phyloP scores from a whole-genome alignment of 352 stramenopile species.

The Phytophthora europaea region DNA sequence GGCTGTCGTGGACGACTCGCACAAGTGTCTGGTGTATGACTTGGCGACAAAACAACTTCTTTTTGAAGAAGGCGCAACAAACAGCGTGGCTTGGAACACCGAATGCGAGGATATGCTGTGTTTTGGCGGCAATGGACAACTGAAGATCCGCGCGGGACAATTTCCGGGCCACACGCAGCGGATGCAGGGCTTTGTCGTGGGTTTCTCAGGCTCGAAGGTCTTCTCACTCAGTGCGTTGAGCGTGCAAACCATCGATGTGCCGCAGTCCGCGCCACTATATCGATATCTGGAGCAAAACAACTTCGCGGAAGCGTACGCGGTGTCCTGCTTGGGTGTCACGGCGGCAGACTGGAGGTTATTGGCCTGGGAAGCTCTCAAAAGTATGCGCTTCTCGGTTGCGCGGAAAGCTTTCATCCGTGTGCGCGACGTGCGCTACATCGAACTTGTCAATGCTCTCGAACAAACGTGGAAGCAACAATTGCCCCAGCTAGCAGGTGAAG shows the following conservation, averaged over 20 bases:
- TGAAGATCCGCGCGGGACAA: slow-evolving; percentile 93
- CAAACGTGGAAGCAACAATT: slow-evolving; percentile 75
- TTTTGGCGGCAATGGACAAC: slow-evolving; percentile 88
- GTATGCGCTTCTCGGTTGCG: slow-evolving; percentile 84
- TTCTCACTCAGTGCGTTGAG: slow-evolving; percentile 91
- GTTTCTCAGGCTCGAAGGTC: slow-evolving; percentile 93
- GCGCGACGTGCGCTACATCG: slow-evolving; percentile 92
- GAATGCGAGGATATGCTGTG: slow-evolving; percentile 96
- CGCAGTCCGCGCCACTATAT: slow-evolving; percentile 90
- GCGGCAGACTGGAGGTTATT: slow-evolving; percentile 92
- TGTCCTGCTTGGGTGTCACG: slow-evolving; percentile 96
- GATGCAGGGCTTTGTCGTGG: slow-evolving; percentile 94
- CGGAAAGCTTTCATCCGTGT: slow-evolving; percentile 92
- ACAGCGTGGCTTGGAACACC: slow-evolving; percentile 95
- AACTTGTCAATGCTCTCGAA: slow-evolving; percentile 91
- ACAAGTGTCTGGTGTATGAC: slow-evolving; percentile 93
- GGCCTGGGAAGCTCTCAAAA: slow-evolving; percentile 88
- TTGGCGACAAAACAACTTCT: slow-evolving; percentile 91
- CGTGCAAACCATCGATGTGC: slow-evolving; percentile 93
- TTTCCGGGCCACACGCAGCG: slow-evolving; percentile 92
- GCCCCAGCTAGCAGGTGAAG: slow-evolving; percentile 33
- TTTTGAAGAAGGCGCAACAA: slow-evolving; percentile 88
- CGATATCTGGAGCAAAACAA: slow-evolving; percentile 92
- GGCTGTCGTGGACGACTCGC: slow-evolving; percentile 92
- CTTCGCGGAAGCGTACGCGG: slow-evolving; percentile 88